phyloP scores from a whole-genome alignment of 2,329 filamentous ascomycete species.

The Tolypocladium inflatum region DNA sequence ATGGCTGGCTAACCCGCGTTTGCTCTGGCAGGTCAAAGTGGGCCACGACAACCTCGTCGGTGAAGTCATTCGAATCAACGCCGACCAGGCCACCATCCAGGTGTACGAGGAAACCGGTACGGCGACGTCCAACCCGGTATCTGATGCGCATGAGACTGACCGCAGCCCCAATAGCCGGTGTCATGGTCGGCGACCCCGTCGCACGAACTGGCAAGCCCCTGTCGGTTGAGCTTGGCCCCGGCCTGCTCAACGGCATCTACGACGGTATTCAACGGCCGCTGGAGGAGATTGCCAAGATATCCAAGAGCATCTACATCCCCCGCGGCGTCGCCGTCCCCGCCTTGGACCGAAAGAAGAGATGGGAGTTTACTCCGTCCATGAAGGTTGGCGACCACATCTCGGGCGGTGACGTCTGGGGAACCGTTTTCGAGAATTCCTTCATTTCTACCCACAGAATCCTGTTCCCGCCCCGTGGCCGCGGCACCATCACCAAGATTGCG shows the following conservation, averaged over 20 bases:
- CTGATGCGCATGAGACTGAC: neutral
- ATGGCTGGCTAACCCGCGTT: neutral
- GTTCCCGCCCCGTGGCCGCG: conserved; percentile 78
- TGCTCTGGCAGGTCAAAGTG: conserved; percentile 62
- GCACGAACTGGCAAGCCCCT: conserved; percentile 85
- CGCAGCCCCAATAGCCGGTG: conserved; percentile 57
- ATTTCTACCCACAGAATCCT: conserved; percentile 89
- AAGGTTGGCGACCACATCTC: conserved; percentile 98
- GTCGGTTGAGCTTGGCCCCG: conserved; percentile 93
- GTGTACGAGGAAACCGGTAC: conserved; percentile 98
- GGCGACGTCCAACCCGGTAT: conserved; percentile 12
- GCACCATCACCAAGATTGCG: conserved; percentile 86
- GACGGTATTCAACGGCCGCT: conserved; percentile 97
- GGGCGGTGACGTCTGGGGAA: conserved; percentile 92
- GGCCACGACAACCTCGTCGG: conserved; percentile 87
- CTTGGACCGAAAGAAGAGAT: conserved; percentile 85
- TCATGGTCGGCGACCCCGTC: conserved; percentile 93
- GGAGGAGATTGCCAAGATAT: conserved; percentile 66
- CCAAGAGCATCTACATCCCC: conserved; percentile 93
- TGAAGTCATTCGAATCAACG: conserved; percentile 96
- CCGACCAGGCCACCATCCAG: conserved; percentile 92
- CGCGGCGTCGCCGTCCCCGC: conserved; percentile 83
- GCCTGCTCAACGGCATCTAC: conserved; percentile 98
- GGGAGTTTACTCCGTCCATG: conserved; percentile 84
- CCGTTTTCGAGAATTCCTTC: conserved; percentile 92